Conservation (phyloP, 2,329 filamentous ascomycete genomes). For the Pseudogymnoascus sp. region DNA sequence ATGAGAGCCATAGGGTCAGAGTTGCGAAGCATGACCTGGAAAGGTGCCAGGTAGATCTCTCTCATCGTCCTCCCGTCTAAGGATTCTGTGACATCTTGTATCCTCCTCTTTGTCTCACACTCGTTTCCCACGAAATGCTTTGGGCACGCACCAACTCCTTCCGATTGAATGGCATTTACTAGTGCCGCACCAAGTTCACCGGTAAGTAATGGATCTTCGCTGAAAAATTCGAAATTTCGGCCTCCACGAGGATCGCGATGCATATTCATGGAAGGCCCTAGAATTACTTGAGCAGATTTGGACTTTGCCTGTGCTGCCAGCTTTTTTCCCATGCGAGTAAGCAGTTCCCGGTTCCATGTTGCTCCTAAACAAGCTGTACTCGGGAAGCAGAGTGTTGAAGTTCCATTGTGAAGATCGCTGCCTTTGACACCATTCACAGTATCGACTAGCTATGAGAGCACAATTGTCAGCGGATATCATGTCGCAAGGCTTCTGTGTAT, state of each 20-base stretch:
- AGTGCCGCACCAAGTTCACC: slow-evolving; percentile 25
- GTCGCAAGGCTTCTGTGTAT: not conserved
- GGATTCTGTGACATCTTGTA: slow-evolving; percentile 23
- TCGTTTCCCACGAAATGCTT: slow-evolving; percentile 29
- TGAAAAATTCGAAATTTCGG: slow-evolving; percentile 26
- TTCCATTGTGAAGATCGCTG: slow-evolving; percentile 8
- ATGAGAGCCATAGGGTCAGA: slow-evolving; percentile 23
- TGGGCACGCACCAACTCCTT: slow-evolving; percentile 24
- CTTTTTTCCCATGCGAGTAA: slow-evolving; percentile 20
- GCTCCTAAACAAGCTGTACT: slow-evolving; percentile 18
- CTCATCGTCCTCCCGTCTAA: slow-evolving; percentile 22
- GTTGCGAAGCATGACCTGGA: slow-evolving; percentile 23
- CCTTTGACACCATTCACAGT: slow-evolving; percentile 15
- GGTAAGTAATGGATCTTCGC: slow-evolving; percentile 24
- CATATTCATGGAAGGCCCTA: slow-evolving; percentile 15
- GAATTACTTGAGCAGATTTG: slow-evolving; percentile 18
- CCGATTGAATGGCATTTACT: slow-evolving; percentile 19
- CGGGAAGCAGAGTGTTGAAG: slow-evolving; percentile 6
- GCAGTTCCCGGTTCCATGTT: slow-evolving; percentile 24
- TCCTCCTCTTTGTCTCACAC: slow-evolving; percentile 22
- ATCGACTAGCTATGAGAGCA: slow-evolving; percentile 9
- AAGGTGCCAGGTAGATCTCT: slow-evolving; percentile 23
- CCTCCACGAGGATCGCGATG: slow-evolving; percentile 22
- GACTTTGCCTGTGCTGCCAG: slow-evolving; percentile 23
- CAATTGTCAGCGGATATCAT: not conserved